phyloP scores from a whole-genome alignment of 2,329 filamentous ascomycete species.

The Diplodia intermedia region DNA sequence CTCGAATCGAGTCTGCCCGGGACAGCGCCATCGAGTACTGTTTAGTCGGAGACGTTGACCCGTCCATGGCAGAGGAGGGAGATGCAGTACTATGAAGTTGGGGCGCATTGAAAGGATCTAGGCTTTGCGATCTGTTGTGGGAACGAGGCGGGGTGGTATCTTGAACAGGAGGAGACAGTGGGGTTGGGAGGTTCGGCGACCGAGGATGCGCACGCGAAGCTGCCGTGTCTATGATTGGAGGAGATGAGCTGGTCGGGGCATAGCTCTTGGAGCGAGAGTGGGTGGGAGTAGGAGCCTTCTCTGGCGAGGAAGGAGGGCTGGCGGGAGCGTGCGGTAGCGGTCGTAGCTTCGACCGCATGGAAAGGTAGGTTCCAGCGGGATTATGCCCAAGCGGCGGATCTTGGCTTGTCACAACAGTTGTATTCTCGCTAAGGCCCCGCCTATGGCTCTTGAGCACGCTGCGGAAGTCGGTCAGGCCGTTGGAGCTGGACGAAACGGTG shows the following conservation, averaged over 20 bases:
- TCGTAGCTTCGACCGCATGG: slow-evolving; percentile 64
- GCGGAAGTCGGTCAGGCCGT: slow-evolving; percentile 67
- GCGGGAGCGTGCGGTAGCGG: slow-evolving; percentile 49
- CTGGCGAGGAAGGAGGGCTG: slow-evolving; percentile 40
- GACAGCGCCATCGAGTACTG: slow-evolving; percentile 52
- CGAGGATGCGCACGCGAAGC: slow-evolving; percentile 8
- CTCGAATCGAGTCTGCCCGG: slow-evolving; percentile 48
- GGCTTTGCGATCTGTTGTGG: slow-evolving; percentile 26
- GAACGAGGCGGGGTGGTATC: slow-evolving; percentile 11
- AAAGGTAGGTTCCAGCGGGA: slow-evolving; percentile 72
- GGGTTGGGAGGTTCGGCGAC: slow-evolving; percentile 3
- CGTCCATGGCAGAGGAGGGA: slow-evolving; percentile 51
- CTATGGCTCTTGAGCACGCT: slow-evolving; percentile 64
- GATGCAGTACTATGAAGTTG: slow-evolving; percentile 57
- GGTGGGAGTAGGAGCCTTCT: slow-evolving; percentile 38
- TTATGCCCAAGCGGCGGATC: slow-evolving; percentile 53
- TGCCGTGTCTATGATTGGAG: slow-evolving; percentile 13
- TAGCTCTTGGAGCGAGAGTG: slow-evolving; percentile 50
- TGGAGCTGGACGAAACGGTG: slow-evolving; percentile 76
- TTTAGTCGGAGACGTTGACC: slow-evolving; percentile 52
- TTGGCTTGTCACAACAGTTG: slow-evolving; percentile 52
- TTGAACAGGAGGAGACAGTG: not conserved
- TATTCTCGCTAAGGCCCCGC: slow-evolving; percentile 77
- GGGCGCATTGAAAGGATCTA: slow-evolving; percentile 40
- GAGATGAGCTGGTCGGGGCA: slow-evolving; percentile 36